Evolutionary conservation across 352 stramenopile genomes (phyloP), one percentile per base, ranked within the genome.

Genomic region (Aphanomyces euteiches): DNA sequence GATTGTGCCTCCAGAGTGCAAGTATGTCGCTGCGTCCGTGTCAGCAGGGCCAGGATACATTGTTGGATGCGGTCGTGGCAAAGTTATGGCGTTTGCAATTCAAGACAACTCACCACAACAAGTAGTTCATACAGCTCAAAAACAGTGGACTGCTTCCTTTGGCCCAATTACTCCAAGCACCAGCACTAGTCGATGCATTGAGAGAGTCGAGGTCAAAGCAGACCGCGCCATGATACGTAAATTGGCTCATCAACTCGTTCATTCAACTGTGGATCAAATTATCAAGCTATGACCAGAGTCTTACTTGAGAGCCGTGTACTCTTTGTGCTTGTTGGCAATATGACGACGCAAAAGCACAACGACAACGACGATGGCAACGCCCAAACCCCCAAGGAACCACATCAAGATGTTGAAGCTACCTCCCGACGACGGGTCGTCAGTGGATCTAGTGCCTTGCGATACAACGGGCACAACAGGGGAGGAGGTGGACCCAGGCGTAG

Each of bases 321-420:
- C 54, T 37, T 61, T 61, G 54, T 40, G n/a, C 54, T 61, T 61
- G 54, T 61, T 61, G 15, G 19, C 54, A 41, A 61, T 37, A n/a
- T 61, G 54, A 39, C 54, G 54, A 17, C 54, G 54, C 54, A 61
- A 41, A 37, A 61, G 54, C 28, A 61, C 54, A 37, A 61, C 21
- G 6, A 61, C 54, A 10, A 61, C 54, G 34, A 61, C 34, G 7
- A 61, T 39, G 34, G 54, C 54, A 10, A 61, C 17, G 7, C 54
- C 54, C 7, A 61, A 37, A n/a, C 54, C 54, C 5, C 54, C 54
- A 7, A 61, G 17, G 36, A 61, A 61, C 54, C 54, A 61, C 21
- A 61, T 19, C 17, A 61, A 37, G 15, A 12, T 37, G 54, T 39
- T 7, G 21, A 61, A 61, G 21, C 37, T 37, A 37, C 7, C n/a